A percentile compares a stretch with the other conserved stretches of the same genome.
Conservation (phyloP, 768 basidiomycete species). For the Kwoniella europaea region DNA sequence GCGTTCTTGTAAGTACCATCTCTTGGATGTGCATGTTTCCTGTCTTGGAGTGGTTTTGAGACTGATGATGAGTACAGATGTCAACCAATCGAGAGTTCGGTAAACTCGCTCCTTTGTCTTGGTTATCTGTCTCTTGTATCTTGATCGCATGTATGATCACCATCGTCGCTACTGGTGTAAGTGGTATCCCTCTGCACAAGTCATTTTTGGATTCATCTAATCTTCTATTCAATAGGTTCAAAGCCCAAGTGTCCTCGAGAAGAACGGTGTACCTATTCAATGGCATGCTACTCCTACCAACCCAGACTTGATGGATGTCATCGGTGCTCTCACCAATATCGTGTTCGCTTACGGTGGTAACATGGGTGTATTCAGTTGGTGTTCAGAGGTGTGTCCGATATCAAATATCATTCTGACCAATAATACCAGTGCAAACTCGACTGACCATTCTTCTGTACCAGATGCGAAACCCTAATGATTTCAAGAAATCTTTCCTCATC, state of each 20-base stretch:
- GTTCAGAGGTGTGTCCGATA: slow-evolving; percentile 29
- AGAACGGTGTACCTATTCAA: slow-evolving; percentile 34
- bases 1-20: slow-evolving; percentile 30
- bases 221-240: slow-evolving; percentile 17
- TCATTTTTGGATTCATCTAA: too few species aligned
- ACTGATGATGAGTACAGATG: slow-evolving; percentile 18
- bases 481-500: slow-evolving; percentile 43
- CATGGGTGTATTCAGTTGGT: slow-evolving; percentile 43
- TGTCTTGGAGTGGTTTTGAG: not conserved
- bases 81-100: slow-evolving; percentile 41
- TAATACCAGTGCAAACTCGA: not conserved
- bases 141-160: slow-evolving; percentile 39
- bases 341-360: slow-evolving; percentile 42
- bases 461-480: slow-evolving; percentile 43
- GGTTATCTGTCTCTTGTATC: slow-evolving; percentile 38
- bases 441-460: not conserved
- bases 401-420: not conserved
- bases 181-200: not conserved
- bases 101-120: slow-evolving; percentile 28
- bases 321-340: slow-evolving; percentile 45
- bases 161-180: slow-evolving; percentile 37
- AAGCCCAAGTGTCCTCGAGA: slow-evolving; percentile 21
- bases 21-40: not conserved
- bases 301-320: slow-evolving; percentile 35
- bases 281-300: slow-evolving; percentile 35